Percentiles rank a stretch among this genome's conserved stretches.
Conservation (phyloP, 371 early-diverging fungal species). For the Zychaea mexicana region DNA sequence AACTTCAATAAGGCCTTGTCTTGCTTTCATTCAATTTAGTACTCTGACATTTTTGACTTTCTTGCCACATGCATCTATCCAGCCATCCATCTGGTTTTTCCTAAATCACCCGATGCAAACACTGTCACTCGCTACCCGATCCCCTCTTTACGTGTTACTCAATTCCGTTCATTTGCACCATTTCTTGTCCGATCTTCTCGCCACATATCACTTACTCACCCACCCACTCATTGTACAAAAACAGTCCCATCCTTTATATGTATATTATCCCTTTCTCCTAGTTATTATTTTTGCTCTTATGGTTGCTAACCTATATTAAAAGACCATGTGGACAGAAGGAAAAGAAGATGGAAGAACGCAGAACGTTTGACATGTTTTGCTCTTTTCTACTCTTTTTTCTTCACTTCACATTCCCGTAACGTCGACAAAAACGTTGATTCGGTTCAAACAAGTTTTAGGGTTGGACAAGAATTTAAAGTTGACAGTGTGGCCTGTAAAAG, state of each 20-base stretch:
- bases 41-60: no score
- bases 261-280: neutral
- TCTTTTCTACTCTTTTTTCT: neutral
- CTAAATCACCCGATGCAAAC: no score
- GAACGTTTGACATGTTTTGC: neutral
- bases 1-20: neutral
- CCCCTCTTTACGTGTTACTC: no score
- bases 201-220: neutral
- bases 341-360: neutral
- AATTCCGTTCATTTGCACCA: no score
- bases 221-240: neutral
- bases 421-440: neutral
- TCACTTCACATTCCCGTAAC: neutral
- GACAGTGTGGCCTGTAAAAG: conserved; percentile 5
- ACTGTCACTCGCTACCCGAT: no score
- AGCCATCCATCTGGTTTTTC: no score
- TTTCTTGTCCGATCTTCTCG: neutral
- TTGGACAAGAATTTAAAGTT: neutral
- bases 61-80: no score
- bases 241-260: neutral
- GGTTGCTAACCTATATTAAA: neutral
- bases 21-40: neutral
- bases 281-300: neutral
- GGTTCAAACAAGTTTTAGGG: neutral
- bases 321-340: no score